Conservation (phyloP, 2,329 filamentous ascomycete genomes). For the Cryphonectria japonica region DNA sequence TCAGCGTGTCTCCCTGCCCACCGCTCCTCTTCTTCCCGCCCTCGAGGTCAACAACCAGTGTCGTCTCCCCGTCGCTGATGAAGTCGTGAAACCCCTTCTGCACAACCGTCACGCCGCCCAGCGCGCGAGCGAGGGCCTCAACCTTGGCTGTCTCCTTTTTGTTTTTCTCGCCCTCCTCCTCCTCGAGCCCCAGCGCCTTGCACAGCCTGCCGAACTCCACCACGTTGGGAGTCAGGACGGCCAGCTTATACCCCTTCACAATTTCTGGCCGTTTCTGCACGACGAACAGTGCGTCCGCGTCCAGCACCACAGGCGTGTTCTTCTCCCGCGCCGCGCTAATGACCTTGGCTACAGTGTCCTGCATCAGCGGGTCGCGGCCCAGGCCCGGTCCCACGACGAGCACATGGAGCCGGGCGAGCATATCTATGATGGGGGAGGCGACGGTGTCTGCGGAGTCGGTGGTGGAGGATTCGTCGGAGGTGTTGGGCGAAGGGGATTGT, state of each 20-base stretch:
- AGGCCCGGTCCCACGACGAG: slow-evolving; percentile 92
- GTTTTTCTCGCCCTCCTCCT: slow-evolving; percentile 50
- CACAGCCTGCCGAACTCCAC: slow-evolving; percentile 88
- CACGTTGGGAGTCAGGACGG: slow-evolving; percentile 92
- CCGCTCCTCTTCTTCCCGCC: slow-evolving; percentile 90
- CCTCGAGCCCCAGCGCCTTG: slow-evolving; percentile 71
- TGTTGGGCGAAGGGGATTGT: slow-evolving; percentile 59
- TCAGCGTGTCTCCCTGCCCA: slow-evolving; percentile 94
- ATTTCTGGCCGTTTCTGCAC: slow-evolving; percentile 77
- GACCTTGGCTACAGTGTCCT: slow-evolving; percentile 79
- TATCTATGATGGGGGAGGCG: slow-evolving; percentile 70
- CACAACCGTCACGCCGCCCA: slow-evolving; percentile 88
- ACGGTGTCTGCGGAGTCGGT: slow-evolving; percentile 62
- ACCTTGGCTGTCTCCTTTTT: slow-evolving; percentile 54
- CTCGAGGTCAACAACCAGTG: slow-evolving; percentile 74
- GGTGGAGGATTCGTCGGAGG: slow-evolving; percentile 46
- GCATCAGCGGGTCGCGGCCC: slow-evolving; percentile 87
- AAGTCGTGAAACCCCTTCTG: slow-evolving; percentile 86
- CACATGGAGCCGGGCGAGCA: slow-evolving; percentile 87
- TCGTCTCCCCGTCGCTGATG: slow-evolving; percentile 78
- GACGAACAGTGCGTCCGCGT: slow-evolving; percentile 85
- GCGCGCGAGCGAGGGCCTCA: slow-evolving; percentile 69
- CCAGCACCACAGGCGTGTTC: slow-evolving; percentile 80
- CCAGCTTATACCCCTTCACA: slow-evolving; percentile 78
- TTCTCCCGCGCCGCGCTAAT: slow-evolving; percentile 76